Conservation (phyloP, 2,329 filamentous ascomycete genomes). For the Calonectria naviculata region DNA sequence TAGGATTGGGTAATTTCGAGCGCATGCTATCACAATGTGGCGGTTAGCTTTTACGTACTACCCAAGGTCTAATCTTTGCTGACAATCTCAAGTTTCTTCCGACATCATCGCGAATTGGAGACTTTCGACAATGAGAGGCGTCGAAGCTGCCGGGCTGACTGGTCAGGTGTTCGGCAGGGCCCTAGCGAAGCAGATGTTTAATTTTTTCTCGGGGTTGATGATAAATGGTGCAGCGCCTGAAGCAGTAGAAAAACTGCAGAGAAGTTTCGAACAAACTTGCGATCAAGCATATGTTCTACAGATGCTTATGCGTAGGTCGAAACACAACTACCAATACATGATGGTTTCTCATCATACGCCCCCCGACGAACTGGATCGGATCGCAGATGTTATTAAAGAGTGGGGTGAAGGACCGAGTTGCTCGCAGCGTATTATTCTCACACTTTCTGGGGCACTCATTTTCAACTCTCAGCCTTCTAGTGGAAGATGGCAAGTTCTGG, state of each 20-base stretch:
- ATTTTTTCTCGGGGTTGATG: neutral
- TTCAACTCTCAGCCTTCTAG: neutral
- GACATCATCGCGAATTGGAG: constrained; percentile 11
- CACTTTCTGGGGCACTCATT: neutral
- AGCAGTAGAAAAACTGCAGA: neutral
- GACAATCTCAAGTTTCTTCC: neutral
- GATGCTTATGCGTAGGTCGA: constrained; percentile 15
- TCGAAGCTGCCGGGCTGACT: neutral
- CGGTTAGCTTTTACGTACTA: neutral
- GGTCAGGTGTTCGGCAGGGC: neutral
- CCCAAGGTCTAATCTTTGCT: neutral
- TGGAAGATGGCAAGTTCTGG: neutral
- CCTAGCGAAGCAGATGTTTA: constrained; percentile 2
- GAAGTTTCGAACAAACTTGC: neutral
- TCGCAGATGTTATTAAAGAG: neutral
- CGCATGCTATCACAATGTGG: neutral
- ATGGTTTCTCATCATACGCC: neutral
- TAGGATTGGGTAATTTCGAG: neutral
- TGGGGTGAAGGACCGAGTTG: neutral
- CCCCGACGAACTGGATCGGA: neutral
- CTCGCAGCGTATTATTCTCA: neutral
- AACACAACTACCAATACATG: neutral
- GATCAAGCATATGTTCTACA: neutral
- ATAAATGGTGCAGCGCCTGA: neutral
- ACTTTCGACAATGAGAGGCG: constrained; percentile 3